These are phyloP conservation scores for Saposhnikovia divaricata DNA, from an alignment of 129 eudicot species.

Conservation along the genomic window DNA sequence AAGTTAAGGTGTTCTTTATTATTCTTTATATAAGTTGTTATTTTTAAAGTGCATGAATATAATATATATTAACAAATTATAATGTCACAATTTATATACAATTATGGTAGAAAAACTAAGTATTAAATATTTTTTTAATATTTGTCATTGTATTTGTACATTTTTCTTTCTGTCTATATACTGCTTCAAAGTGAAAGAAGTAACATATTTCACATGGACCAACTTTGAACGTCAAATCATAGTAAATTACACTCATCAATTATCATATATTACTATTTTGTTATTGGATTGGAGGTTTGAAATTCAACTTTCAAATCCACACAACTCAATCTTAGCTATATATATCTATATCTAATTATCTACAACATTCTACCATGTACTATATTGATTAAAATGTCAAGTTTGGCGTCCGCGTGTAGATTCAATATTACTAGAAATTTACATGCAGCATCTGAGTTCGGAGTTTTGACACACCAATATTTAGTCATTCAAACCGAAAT, in stretches of 20 bases:
- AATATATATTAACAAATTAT: too few species aligned
- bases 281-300: neutral
- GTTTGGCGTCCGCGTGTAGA: neutral
- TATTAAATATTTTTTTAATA: too few species aligned
- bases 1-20: too few species aligned
- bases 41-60: too few species aligned
- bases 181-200: neutral
- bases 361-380: neutral
- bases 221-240: neutral
- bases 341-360: too few species aligned
- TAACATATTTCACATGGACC: neutral
- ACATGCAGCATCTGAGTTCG: neutral
- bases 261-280: neutral
- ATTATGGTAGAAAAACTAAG: too few species aligned
- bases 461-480: neutral
- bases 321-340: neutral
- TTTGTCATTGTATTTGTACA: too few species aligned
- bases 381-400: neutral
- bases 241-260: neutral
- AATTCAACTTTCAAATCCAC: neutral
- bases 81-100: too few species aligned
- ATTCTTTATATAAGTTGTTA: too few species aligned
- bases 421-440: neutral
- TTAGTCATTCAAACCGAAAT: neutral
- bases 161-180: too few species aligned